A percentile compares a stretch with the other conserved stretches of the same genome.
These are phyloP conservation scores for Fusarium aywerte DNA, from an alignment of 2,329 filamentous ascomycete species.

Conservation along the genomic window DNA sequence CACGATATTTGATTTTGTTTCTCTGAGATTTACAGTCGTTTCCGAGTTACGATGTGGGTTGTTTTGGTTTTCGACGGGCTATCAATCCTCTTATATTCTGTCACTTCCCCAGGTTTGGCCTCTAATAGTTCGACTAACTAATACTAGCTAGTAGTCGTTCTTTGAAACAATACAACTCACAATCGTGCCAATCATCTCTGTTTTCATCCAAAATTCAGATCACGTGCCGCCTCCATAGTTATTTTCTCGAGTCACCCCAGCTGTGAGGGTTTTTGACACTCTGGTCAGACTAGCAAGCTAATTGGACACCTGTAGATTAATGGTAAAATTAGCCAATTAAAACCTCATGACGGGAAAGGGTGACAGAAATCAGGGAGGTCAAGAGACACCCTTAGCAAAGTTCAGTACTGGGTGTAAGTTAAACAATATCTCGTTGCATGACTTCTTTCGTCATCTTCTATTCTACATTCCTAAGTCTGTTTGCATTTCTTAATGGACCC, in stretches of 20 bases:
- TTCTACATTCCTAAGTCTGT: not conserved
- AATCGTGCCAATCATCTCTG: not conserved
- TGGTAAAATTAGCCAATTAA: not conserved
- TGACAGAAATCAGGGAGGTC: not conserved
- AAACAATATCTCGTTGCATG: not conserved
- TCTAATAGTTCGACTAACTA: not conserved
- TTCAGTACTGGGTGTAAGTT: not conserved
- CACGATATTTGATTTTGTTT: conserved; percentile 12
- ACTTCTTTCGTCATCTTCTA: not conserved
- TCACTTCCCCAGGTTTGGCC: conserved; percentile 6
- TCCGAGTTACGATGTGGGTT: conserved; percentile 16
- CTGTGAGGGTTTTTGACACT: no score
- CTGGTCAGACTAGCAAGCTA: not conserved
- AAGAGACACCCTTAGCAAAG: not conserved
- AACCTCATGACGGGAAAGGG: no score
- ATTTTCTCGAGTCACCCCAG: no score
- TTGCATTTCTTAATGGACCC: no score
- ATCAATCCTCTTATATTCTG: not conserved
- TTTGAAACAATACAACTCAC: conserved; percentile 17
- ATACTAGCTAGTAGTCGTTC: conserved; percentile 17
- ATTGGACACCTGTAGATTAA: not conserved
- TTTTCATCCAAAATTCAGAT: not conserved
- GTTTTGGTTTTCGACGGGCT: conserved; percentile 7
- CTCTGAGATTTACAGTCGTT: conserved; percentile 24
- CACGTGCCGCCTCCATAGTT: not conserved